Evolutionary conservation across 805 yeast species (phyloP).

Genomic region (Saccharomyces mikatae): DNA sequence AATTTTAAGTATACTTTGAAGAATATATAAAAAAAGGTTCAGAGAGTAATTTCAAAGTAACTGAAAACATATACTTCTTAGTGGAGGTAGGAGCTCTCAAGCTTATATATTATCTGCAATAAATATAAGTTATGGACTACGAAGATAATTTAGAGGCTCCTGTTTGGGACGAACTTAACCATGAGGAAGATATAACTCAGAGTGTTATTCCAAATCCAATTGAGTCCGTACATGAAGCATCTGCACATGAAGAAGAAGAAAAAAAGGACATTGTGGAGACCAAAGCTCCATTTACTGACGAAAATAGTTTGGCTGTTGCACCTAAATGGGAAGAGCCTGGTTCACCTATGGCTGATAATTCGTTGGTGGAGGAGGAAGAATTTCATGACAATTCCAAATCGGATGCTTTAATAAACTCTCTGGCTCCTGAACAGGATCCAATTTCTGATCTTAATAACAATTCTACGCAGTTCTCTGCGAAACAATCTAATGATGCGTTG

Average conservation of each 20-base stretch:
- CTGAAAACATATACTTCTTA: not conserved
- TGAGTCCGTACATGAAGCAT: slow-evolving; percentile 10
- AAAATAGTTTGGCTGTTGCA: not conserved
- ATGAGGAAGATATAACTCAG: slow-evolving; percentile 5
- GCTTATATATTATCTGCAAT: not conserved
- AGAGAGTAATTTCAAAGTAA: not conserved
- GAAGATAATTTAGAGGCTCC: slow-evolving; percentile 26
- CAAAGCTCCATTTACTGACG: not conserved
- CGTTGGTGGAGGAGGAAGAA: slow-evolving; percentile 12
- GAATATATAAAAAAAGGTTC: not conserved
- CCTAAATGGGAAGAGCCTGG: not conserved
- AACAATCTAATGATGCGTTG: slow-evolving; percentile 26
- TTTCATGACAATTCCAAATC: slow-evolving; percentile 11
- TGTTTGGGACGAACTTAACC: slow-evolving; percentile 29
- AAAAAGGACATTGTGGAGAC: not conserved
- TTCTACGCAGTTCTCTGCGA: slow-evolving; percentile 21
- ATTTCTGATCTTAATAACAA: slow-evolving; percentile 39
- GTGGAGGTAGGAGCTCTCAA: not conserved
- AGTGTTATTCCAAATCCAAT: slow-evolving; percentile 12
- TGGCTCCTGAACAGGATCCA: slow-evolving; percentile 30
- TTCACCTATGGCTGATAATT: slow-evolving; percentile 12
- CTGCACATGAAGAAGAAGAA: slow-evolving; percentile 17
- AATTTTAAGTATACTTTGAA: not conserved
- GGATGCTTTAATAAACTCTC: slow-evolving; percentile 15
- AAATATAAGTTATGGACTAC: slow-evolving; percentile 15